A percentile compares a stretch with the other conserved stretches of the same genome.
phyloP scores from a whole-genome alignment of 345 rosid genomes.

The Anacardium occidentale region DNA sequence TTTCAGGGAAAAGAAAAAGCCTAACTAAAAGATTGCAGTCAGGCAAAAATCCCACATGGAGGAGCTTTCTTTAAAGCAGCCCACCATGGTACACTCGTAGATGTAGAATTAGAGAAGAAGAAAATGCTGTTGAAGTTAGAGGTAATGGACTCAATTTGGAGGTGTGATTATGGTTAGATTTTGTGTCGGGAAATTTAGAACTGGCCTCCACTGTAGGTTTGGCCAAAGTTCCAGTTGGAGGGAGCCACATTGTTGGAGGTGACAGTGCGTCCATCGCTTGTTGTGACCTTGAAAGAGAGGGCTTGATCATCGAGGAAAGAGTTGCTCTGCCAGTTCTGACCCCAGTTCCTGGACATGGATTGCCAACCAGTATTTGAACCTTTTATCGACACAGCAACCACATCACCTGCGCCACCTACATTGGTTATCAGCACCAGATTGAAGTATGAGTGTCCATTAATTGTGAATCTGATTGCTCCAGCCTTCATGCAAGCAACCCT shows the following conservation, averaged over 20 bases:
- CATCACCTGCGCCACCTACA: conserved; percentile 62
- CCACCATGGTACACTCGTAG: neutral
- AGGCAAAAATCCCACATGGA: conserved; percentile 11
- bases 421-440: conserved; percentile 59
- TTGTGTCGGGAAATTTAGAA: conserved; percentile 17
- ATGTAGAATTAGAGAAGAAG: neutral
- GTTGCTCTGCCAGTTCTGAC: conserved; percentile 69
- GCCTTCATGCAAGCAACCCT: conserved; percentile 51
- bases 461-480: conserved; percentile 55
- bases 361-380: conserved; percentile 53
- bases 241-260: conserved; percentile 45
- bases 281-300: conserved; percentile 57
- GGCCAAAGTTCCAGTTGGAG: conserved; percentile 52
- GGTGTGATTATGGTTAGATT: neutral
- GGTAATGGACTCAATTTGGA: neutral
- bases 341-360: conserved; percentile 63
- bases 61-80: neutral
- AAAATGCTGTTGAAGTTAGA: conserved; percentile 6
- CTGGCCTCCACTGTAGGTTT: conserved; percentile 53
- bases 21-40: neutral
- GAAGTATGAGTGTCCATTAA: conserved; percentile 69
- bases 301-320: conserved; percentile 50
- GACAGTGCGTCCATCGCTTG: conserved; percentile 48
- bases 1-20: neutral
- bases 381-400: conserved; percentile 40